A percentile compares a stretch with the other conserved stretches of the same genome.
Evolutionary conservation across 2,329 filamentous ascomycete species (phyloP).

Genomic region (Fusarium haematococcum): DNA sequence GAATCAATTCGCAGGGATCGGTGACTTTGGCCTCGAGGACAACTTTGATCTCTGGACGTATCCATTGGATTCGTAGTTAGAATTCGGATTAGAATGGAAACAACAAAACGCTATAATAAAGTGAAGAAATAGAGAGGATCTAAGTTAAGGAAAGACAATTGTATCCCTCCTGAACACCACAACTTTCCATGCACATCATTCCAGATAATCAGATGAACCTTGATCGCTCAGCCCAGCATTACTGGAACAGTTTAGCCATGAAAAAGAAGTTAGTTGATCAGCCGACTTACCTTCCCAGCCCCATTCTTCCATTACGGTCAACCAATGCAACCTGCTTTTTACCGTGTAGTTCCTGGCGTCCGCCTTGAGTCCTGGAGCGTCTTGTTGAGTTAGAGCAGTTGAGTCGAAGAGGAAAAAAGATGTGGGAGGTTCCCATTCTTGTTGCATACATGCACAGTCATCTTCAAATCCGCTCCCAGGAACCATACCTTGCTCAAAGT

Average conservation of each 20-base stretch:
- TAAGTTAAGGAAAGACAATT: not conserved
- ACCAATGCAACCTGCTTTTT: slow-evolving; percentile 23
- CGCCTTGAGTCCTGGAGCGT: not conserved
- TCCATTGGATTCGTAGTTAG: not conserved
- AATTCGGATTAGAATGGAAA: not conserved
- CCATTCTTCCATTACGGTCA: slow-evolving; percentile 29
- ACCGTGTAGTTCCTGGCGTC: not conserved
- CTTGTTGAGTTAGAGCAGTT: not conserved
- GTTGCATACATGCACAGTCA: not conserved
- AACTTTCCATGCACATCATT: not conserved
- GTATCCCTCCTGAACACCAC: not conserved
- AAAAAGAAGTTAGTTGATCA: not conserved
- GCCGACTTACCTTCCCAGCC: slow-evolving; percentile 30
- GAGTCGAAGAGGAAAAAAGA: not conserved
- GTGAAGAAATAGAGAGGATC: not conserved
- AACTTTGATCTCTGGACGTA: not conserved
- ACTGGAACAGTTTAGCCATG: not conserved
- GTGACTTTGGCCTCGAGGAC: not conserved
- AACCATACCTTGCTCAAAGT: not conserved
- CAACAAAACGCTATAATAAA: not conserved
- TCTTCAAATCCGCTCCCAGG: not conserved
- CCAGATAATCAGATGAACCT: not conserved
- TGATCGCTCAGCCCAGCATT: not conserved
- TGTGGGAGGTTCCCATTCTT: not conserved
- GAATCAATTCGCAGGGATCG: not conserved